Conservation (phyloP, 2,329 filamentous ascomycete genomes). For the Thyridium curvatum region DNA sequence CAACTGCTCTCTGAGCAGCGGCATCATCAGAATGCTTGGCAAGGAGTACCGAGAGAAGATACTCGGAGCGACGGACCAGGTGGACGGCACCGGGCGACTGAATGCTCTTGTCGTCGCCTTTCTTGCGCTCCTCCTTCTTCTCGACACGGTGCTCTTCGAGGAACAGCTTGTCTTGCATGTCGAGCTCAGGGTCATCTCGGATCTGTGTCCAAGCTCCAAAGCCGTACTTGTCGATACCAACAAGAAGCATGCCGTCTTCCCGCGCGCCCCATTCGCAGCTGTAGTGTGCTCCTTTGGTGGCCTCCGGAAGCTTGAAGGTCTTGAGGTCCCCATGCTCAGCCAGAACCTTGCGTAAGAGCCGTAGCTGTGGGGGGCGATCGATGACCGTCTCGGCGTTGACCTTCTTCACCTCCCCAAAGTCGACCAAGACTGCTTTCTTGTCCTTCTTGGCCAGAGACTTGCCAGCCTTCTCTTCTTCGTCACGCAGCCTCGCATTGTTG, state of each 20-base stretch:
- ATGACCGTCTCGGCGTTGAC: slow-evolving; percentile 94
- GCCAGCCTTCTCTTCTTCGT: slow-evolving; percentile 75
- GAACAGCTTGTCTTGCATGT: slow-evolving; percentile 86
- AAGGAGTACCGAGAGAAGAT: slow-evolving; percentile 88
- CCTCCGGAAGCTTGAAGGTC: slow-evolving; percentile 82
- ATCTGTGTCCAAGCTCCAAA: slow-evolving; percentile 96
- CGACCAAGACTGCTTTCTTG: slow-evolving; percentile 92
- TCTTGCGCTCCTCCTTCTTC: slow-evolving; percentile 87
- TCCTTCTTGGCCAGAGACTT: slow-evolving; percentile 93
- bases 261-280: slow-evolving; percentile 86
- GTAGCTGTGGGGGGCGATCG: slow-evolving; percentile 84
- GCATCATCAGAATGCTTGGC: slow-evolving; percentile 74
- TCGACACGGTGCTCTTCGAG: slow-evolving; percentile 97
- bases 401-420: slow-evolving; percentile 88
- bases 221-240: slow-evolving; percentile 88
- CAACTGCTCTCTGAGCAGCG: slow-evolving; percentile 70
- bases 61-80: slow-evolving; percentile 88
- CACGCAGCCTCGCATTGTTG: slow-evolving; percentile 66
- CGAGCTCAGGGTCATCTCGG: slow-evolving; percentile 82
- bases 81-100: slow-evolving; percentile 97
- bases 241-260: slow-evolving; percentile 94
- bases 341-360: slow-evolving; percentile 71
- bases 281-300: slow-evolving; percentile 87
- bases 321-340: slow-evolving; percentile 61
- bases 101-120: slow-evolving; percentile 69